Base-by-base conservation (phyloP, 1,139 yeast genomes). In the Pichia kudriavzevii region DNA sequence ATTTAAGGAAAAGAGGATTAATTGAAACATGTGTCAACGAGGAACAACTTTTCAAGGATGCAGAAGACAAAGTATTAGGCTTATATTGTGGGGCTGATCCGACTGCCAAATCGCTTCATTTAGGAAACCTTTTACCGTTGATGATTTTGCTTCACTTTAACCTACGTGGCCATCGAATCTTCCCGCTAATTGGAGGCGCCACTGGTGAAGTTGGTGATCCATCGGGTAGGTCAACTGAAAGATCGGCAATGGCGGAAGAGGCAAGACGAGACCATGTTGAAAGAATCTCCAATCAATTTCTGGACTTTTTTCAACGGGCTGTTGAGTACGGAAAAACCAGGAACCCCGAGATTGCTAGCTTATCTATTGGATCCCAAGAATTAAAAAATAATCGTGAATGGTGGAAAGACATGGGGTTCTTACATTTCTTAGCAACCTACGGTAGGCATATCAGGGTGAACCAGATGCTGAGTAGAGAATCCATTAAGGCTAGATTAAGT, bases 151-250 rank as follows among this genome's bases (percentile, higher is more conserved):
- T 91, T 31, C 96, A 93, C 55, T 88, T 87, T 56, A 75, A 75
- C 44, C 61, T 88, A 25, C 63, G 93, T 23, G 98, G 98, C 1
- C 95, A 88, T 54, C 73, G 74, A 45, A 75, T 85, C 9, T 75
- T 78, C 9, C 87, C 93, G 0, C 58, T 93, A 11, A 84, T 91
- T 7, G 98, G 98, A 8, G 98, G 97, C n/a, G 98, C 97, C 8
- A 91, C 99, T 0, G 97, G 96, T 4, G 73, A 75, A 12, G 95
- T 91, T 2, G 99, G 99, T 5, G 99, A 91, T 56, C 99, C 98
- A 2, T 84, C 95, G 40, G 98, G 98, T 0, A 67, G 96, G 48
- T 61, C 69, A 1, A 73, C 87, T 0, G 97, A 85, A 51, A 67
- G 99, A 40, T 56, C 62, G 4, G 64, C 60, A 9, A 66, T 88